A percentile compares a stretch with the other conserved stretches of the same genome.
phyloP scores from a whole-genome alignment of 1,139 yeast genomes.

The Magnusiomyces starmeri region DNA sequence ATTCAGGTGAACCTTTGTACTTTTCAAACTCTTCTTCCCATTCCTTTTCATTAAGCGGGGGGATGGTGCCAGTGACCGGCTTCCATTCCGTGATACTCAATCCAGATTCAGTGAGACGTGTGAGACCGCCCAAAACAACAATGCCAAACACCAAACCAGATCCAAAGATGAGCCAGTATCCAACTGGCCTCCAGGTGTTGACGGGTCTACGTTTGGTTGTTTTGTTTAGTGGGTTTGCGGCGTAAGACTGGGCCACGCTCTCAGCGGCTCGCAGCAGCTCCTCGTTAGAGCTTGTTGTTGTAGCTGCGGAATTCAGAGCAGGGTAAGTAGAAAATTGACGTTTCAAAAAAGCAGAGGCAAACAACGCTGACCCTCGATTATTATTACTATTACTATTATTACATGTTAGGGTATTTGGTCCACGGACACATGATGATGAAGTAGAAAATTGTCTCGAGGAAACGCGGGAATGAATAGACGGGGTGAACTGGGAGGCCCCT shows the following conservation, averaged over 20 bases:
- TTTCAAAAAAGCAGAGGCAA: background rate
- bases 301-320: slow-evolving; percentile 10
- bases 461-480: background rate
- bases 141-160: slow-evolving; percentile 90
- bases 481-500: too few relatives aligned
- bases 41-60: slow-evolving; percentile 70
- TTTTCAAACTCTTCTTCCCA: slow-evolving; percentile 83
- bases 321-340: slow-evolving; percentile 14
- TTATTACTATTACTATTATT: background rate
- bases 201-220: slow-evolving; percentile 23
- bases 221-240: slow-evolving; percentile 16
- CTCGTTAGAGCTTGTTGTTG: slow-evolving; percentile 3
- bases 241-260: slow-evolving; percentile 14
- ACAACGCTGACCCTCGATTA: too few relatives aligned
- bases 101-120: slow-evolving; percentile 93
- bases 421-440: background rate
- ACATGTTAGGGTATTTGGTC: too few relatives aligned
- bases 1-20: slow-evolving; percentile 85
- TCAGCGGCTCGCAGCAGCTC: slow-evolving; percentile 12
- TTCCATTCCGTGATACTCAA: slow-evolving; percentile 97
- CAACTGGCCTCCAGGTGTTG: slow-evolving; percentile 42
- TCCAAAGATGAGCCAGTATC: slow-evolving; percentile 87
- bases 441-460: background rate
- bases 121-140: slow-evolving; percentile 92
- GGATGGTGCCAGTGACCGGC: slow-evolving; percentile 92